Conservation (phyloP, 192 early-diverging fungal species). For the Linnemannia hyalina region DNA sequence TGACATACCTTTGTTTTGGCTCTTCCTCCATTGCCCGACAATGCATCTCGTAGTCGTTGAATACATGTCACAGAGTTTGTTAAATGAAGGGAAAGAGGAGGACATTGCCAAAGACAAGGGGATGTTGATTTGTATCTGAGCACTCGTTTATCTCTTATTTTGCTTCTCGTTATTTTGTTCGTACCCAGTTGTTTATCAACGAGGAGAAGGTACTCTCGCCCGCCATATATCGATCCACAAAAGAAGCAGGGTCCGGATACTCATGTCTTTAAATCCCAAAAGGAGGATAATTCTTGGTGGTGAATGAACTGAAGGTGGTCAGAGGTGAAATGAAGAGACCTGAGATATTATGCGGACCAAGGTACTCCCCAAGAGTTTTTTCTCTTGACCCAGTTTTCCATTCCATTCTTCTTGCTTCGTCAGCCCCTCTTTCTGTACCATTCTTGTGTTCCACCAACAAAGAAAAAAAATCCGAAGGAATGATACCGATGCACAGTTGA, state of each 20-base stretch:
- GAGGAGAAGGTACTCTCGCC: not conserved
- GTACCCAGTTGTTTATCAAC: not conserved
- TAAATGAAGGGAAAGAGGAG: not conserved
- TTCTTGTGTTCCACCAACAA: not conserved
- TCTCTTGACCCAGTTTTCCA: not conserved
- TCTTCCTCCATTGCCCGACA: not conserved
- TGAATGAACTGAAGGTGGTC: not conserved
- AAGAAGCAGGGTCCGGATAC: not conserved
- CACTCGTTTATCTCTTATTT: not conserved
- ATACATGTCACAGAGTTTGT: not conserved
- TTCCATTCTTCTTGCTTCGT: constrained; percentile 1
- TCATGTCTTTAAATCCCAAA: not conserved
- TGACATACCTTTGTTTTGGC: not conserved
- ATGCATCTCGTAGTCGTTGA: not conserved
- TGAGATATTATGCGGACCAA: not conserved
- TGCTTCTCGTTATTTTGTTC: not conserved
- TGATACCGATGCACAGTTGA: too few species aligned
- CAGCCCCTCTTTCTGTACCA: not conserved
- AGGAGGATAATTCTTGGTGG: not conserved
- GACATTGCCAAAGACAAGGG: not conserved
- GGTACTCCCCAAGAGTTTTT: not conserved
- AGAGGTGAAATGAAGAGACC: not conserved
- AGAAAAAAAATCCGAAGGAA: not conserved
- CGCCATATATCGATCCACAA: not conserved
- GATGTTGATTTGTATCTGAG: not conserved